Evolutionary conservation across 345 rosid genomes (phyloP).

Genomic region (Citrus hindsii): DNA sequence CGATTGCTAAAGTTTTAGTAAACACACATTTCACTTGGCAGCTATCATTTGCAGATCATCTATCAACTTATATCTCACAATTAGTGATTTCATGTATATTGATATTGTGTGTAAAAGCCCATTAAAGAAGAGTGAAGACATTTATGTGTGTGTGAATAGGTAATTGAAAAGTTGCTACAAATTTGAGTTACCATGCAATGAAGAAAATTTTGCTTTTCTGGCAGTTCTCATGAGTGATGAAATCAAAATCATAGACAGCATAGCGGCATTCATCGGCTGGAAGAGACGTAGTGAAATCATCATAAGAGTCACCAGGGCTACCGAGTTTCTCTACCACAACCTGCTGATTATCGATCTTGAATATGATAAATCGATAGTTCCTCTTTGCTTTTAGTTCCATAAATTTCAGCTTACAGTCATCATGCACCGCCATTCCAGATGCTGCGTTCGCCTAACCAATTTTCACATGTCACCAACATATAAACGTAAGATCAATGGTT

Average conservation of each 20-base stretch:
- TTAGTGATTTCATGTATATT: too few species aligned
- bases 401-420: constrained; percentile 86
- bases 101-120: too few species aligned
- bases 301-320: constrained; percentile 62
- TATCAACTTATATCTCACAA: too few species aligned
- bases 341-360: constrained; percentile 81
- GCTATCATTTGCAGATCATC: too few species aligned
- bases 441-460: constrained; percentile 72
- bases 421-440: constrained; percentile 94
- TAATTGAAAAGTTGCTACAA: background rate
- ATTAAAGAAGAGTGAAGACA: background rate
- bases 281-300: constrained; percentile 64
- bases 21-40: too few species aligned
- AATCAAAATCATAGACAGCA: constrained; percentile 87
- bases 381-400: constrained; percentile 83
- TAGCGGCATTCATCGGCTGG: constrained; percentile 92
- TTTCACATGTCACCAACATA: background rate
- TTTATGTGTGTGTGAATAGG: background rate
- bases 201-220: constrained; percentile 99
- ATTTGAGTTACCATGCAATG: constrained; percentile 71
- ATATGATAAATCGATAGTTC: constrained; percentile 71
- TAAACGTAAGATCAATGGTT: background rate
- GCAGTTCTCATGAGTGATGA: constrained; percentile 78
- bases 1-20: too few species aligned
- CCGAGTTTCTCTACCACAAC: constrained; percentile 87